These are phyloP conservation scores for Cutaneotrichosporon cutaneum DNA, from an alignment of 1,284 basidiomycete genomes.

Conservation along the genomic window DNA sequence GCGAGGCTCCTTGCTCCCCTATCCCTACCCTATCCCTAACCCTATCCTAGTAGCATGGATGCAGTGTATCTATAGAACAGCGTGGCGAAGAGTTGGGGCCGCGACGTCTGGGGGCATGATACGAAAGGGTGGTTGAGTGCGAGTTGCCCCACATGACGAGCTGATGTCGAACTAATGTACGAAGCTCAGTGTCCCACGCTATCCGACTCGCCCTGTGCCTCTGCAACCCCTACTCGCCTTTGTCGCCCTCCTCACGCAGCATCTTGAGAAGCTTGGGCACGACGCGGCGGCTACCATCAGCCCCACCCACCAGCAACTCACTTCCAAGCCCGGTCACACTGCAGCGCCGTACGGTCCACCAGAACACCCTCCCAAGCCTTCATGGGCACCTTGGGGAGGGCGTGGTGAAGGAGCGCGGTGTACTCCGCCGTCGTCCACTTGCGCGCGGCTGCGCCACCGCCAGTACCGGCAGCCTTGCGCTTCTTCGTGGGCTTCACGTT, in stretches of 20 bases:
- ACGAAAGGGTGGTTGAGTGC: too few species aligned
- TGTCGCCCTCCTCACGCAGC: not conserved
- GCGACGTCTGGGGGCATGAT: too few species aligned
- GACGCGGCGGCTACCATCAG: slow-evolving; percentile 8
- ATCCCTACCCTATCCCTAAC: not conserved
- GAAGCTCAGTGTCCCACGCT: not conserved
- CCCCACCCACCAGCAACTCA: not conserved
- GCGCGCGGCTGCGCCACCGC: too few species aligned
- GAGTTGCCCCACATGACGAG: too few species aligned
- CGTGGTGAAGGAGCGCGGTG: not conserved
- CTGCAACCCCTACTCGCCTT: not conserved
- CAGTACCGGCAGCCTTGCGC: not conserved
- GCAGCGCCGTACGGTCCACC: not conserved
- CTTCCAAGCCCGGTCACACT: slow-evolving; percentile 9
- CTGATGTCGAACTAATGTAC: not conserved
- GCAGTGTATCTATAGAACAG: slow-evolving; percentile 5
- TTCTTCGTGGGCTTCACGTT: not conserved
- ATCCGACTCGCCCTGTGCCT: not conserved
- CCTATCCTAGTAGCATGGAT: slow-evolving; percentile 7
- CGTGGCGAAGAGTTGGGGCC: not conserved
- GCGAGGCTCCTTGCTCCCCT: slow-evolving; percentile 2
- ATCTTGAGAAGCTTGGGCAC: slow-evolving; percentile 7
- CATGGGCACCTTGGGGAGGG: not conserved
- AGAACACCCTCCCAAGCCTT: slow-evolving; percentile 6
- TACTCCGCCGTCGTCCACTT: slow-evolving; percentile 6